Percentiles rank a stretch among this genome's conserved stretches.
Conservation (phyloP, 306 rosid species). For the Datisca glomerata region DNA sequence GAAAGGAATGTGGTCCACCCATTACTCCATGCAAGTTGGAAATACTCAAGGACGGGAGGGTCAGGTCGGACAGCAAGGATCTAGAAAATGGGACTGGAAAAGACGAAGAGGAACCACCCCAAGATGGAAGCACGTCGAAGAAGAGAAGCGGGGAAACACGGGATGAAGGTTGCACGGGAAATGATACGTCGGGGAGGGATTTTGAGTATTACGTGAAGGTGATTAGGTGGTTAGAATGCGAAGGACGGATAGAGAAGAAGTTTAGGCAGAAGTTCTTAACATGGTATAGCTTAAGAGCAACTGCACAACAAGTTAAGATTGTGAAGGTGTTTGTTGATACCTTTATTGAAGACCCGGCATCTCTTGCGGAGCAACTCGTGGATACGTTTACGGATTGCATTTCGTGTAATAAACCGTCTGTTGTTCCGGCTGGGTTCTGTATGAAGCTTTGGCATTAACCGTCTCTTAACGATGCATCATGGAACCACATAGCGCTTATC, state of each 20-base stretch:
- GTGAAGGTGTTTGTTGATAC: conserved; percentile 73
- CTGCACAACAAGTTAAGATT: conserved; percentile 55
- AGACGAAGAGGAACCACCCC: conserved; percentile 52
- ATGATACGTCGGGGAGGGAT: conserved; percentile 46
- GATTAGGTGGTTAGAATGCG: conserved; percentile 86
- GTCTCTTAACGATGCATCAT: too few relatives aligned
- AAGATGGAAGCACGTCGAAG: conserved; percentile 68
- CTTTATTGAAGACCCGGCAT: conserved; percentile 65
- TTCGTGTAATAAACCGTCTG: conserved; percentile 54
- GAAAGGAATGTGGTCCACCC: conserved; percentile 62
- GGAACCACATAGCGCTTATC: too few relatives aligned
- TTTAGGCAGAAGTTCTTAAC: conserved; percentile 93
- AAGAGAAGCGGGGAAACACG: conserved; percentile 49
- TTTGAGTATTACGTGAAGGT: conserved; percentile 84
- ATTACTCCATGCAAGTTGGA: conserved; percentile 78
- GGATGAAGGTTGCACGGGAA: conserved; percentile 33
- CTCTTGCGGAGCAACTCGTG: conserved; percentile 90
- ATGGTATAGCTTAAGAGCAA: conserved; percentile 92
- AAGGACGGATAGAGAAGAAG: conserved; percentile 84
- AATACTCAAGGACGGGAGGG: conserved; percentile 48
- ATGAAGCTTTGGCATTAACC: too few relatives aligned
- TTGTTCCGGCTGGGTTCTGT: conserved; percentile 75
- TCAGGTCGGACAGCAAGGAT: conserved; percentile 53
- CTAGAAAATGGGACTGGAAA: conserved; percentile 43
- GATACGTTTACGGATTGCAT: conserved; percentile 82